Percentiles rank a stretch among this genome's conserved stretches.
These are phyloP conservation scores for Pholiota molesta DNA, from an alignment of 768 basidiomycete species.

Conservation along the genomic window DNA sequence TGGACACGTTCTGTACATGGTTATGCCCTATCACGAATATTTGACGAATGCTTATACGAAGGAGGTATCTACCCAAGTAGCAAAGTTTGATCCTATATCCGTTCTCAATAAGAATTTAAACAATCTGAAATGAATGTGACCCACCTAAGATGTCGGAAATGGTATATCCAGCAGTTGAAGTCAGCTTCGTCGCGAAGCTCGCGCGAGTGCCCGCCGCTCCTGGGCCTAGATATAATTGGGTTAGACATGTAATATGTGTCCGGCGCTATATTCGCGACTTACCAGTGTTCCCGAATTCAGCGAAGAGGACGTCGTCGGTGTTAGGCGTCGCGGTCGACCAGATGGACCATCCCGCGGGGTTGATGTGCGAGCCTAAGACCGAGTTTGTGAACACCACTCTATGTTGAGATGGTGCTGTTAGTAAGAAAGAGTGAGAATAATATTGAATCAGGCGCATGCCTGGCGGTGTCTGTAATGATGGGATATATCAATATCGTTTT, in stretches of 20 bases:
- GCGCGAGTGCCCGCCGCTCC: conserved; percentile 11
- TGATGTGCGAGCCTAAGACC: conserved; percentile 7
- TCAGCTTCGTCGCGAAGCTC: conserved; percentile 10
- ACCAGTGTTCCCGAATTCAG: conserved; percentile 11
- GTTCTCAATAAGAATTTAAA: neutral
- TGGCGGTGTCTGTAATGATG: conserved; percentile 4
- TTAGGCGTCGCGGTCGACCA: conserved; percentile 14
- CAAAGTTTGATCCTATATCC: conserved; percentile 2
- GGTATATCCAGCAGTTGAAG: conserved; percentile 3
- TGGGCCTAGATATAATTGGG: neutral
- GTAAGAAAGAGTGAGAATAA: neutral
- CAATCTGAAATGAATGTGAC: neutral
- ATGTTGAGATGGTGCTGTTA: neutral
- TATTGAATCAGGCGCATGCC: neutral
- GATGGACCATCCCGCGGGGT: conserved; percentile 13
- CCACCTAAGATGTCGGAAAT: conserved; percentile 14
- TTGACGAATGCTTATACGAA: neutral
- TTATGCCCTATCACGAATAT: too few species aligned
- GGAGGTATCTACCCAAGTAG: neutral
- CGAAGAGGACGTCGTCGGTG: conserved; percentile 11
- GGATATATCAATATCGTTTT: neutral
- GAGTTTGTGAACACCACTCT: conserved; percentile 14
- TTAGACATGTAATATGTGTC: too few species aligned
- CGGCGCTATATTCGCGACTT: neutral
- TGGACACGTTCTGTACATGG: too few species aligned